Evolutionary conservation across 2,329 filamentous ascomycete genomes (phyloP), one percentile per base, ranked within the genome.

Genomic region (Aspergillus neoniger): DNA sequence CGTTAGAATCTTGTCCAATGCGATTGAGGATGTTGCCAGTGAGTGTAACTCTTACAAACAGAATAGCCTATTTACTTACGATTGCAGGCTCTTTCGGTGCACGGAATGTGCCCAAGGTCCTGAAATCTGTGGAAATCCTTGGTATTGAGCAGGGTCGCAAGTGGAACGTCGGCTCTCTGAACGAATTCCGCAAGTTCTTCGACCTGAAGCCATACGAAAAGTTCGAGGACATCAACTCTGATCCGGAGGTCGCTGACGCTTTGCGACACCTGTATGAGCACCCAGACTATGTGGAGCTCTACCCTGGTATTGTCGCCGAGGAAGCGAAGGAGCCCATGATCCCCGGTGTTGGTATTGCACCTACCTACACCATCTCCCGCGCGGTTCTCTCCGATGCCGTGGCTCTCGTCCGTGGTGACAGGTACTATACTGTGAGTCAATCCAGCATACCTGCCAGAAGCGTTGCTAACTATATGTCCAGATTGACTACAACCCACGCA

Each of bases 141-240:
- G 91, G 91, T 47, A 95, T 96, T 59, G 81, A 91, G 51, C 90
- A 92, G 63, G 86, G 89, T 3, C 83, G 91, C 49, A 83, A 84
- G 58, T 96, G 91, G 91, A 88, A 92, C 62, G 77, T 92, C 8
- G 88, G 89, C 0, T 88, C 89, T 0, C 80, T 96, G 62, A 96
- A 96, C 70, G 91, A 95, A 78, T 96, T 95, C 81, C 85, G 91
- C 55, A 88, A 90, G 72, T 90, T 92, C 77, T 93, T 94, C 68
- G 87, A 88, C 1, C 80, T 96, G 5, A 90, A 90, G 76, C 84
- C 86, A 0, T 88, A 96, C 70, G 85, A 88, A 21, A 89, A 82
- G 0, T 96, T 96, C 62, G 90, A 93, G 72, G 90, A 93, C 54
- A 92, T 96, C 77, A 95, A 93, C 74, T 86, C 88, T 0, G 88